Base-by-base conservation (phyloP, 768 basidiomycete species). In the Leucosporidium scottii region DNA sequence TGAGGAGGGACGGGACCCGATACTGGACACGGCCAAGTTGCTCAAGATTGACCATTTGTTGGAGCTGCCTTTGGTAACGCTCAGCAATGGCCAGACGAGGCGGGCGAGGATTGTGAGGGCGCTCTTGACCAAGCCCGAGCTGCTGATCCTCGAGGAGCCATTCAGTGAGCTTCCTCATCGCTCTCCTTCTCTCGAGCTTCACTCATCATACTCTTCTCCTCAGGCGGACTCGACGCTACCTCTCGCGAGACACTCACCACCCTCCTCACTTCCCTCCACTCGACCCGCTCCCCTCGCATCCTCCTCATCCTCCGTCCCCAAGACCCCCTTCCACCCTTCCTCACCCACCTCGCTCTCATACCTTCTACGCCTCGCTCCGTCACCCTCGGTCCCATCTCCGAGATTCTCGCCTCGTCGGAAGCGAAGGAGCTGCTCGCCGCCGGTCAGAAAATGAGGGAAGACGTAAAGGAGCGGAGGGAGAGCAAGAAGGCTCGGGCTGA, bases 1-100 rank as follows among this genome's bases (percentile, higher is more conserved):
- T 23, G 57, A 39, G 20, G 59, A 57, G 8, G 60, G 54, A 1
- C 76, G 76, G 5, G 63, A 27, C 4, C 57, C 65, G 82, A 75
- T 93, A 64, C 81, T 84, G 5, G 77, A 80, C 2, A 77, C 90
- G n/a, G 81, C 85, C 0, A 78, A 80, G 4, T 77, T 78, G 57
- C 82, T 97, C 76, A 82, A 83, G 13, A 79, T 97, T 50, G 76
- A 77, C 2, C 72, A 81, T 7, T 78, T 93, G 30, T 80, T 98
- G n/a, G 87, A 93, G 75, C 75, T 94, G 8, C 94, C 94, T 0
- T 76, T 90, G 6, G 82, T 97, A 12, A 90, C 90, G 0, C 77
- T 98, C 61, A 90, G 88, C 69, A 94, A 93, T 74, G 94, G 94
- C 0, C 93, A 99, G 80, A 97, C 87, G 36, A 80, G 93, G 49